Base-by-base conservation (phyloP, 2,329 filamentous ascomycete genomes). In the Cladophialophora psammophila region DNA sequence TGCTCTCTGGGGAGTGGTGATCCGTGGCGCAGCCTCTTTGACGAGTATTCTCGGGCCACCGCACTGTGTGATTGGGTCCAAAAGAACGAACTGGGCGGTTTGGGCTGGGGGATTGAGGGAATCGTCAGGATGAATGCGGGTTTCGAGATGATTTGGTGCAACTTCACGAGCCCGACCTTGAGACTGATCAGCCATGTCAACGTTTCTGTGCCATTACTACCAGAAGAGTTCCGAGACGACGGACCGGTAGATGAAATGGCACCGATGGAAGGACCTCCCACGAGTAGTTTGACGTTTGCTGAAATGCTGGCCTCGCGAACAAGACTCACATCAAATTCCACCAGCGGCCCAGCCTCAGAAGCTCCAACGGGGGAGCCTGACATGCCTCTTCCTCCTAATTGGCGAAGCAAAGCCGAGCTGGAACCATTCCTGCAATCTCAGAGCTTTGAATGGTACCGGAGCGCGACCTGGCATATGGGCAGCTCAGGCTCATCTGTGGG, bases 81-180 rank as follows among this genome's bases (percentile, higher is more conserved):
- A 32, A 73, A 75, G 8, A 73, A 76, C 3, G 75, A 78, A 0
- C 76, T 85, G 13, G 78, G 83, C 5, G 82, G 82, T 0, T 67
- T 69, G 8, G 82, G 80, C 5, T 84, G 81, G 82, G 83, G 82
- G 42, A 80, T 82, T 36, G 83, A 86, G 70, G 83, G 81, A 1
- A 75, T 84, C 40, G 79, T 85, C 50, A 77, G 83, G 64, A 85
- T 85, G 82, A 84, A 85, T 71, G 80, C 82, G 12, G 83, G 81
- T 3, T 85, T 85, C 65, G 82, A 85, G 74, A 74, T 84, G 72
- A 83, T 84, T n/a, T 84, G 82, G 82, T 85, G 83, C 69, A 78
- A 84, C 65, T 85, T 85, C 60, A 73, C 76, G 31, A 81, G 80
- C 63, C 78, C 78, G 9, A 82, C 79, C 18, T 69, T 84, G 60